Evolutionary conservation across 177 flowering plant species (phyloP).

Genomic region (Vitis hybrid): DNA sequence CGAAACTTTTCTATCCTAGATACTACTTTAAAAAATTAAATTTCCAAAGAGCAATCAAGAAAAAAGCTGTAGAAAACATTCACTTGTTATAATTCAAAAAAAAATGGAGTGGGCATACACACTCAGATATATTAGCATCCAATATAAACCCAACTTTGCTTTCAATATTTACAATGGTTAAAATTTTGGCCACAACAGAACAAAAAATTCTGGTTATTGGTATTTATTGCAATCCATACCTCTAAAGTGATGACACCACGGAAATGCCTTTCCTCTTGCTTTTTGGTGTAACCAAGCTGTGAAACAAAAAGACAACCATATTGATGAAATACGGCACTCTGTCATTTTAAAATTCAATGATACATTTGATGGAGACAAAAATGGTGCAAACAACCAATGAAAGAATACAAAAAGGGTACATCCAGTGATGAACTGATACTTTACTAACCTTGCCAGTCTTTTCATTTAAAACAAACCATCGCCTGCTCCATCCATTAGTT

Average conservation of each 20-base stretch:
- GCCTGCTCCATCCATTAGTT: conserved; percentile 87
- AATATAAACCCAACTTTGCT: no score
- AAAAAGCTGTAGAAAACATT: no score
- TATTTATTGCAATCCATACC: conserved; percentile 39
- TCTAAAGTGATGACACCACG: conserved; percentile 91
- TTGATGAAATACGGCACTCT: neutral
- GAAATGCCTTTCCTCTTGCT: conserved; percentile 91
- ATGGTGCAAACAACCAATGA: no score
- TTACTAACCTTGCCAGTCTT: conserved; percentile 90
- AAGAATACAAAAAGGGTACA: neutral
- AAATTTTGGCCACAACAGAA: neutral
- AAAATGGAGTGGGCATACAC: no score
- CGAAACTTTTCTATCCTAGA: no score
- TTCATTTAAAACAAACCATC: conserved; percentile 99
- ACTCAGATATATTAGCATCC: no score
- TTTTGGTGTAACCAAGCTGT: conserved; percentile 98
- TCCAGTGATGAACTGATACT: neutral
- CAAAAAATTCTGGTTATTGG: neutral
- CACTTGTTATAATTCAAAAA: no score
- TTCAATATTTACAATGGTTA: neutral
- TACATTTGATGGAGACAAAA: no score
- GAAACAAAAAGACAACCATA: conserved; percentile 13
- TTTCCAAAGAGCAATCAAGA: no score
- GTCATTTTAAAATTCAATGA: no score
- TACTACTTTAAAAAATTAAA: no score